Conservation (phyloP, 768 basidiomycete genomes). For the Boletus eberwhitei region DNA sequence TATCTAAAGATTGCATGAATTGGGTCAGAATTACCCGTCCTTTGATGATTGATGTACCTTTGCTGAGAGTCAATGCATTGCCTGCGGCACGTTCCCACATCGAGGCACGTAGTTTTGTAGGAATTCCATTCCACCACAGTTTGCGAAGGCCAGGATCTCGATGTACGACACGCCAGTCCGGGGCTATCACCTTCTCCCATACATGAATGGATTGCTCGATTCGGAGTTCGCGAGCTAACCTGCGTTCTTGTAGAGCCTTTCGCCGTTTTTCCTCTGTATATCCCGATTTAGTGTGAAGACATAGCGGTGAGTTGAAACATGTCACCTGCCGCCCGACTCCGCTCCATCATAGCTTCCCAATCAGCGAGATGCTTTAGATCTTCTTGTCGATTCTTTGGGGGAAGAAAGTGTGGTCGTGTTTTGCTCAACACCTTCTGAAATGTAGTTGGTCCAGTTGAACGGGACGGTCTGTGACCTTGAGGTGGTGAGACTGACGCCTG, state of each 20-base stretch:
- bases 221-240: slow-evolving; percentile 58
- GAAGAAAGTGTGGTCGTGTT: slow-evolving; percentile 81
- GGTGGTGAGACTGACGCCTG: slow-evolving; percentile 16
- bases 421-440: slow-evolving; percentile 80
- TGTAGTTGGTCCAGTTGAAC: slow-evolving; percentile 62
- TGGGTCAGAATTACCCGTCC: slow-evolving; percentile 5
- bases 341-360: slow-evolving; percentile 88
- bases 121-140: slow-evolving; percentile 89
- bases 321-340: slow-evolving; percentile 68
- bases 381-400: slow-evolving; percentile 75
- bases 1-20: slow-evolving; percentile 39
- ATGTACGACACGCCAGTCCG: slow-evolving; percentile 78
- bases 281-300: slow-evolving; percentile 2
- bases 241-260: slow-evolving; percentile 59
- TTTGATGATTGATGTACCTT: slow-evolving; percentile 46
- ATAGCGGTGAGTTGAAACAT: not conserved
- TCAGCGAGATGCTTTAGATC: slow-evolving; percentile 81
- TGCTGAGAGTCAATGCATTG: slow-evolving; percentile 76
- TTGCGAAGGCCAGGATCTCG: slow-evolving; percentile 61
- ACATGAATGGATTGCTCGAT: slow-evolving; percentile 66
- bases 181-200: slow-evolving; percentile 79
- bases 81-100: slow-evolving; percentile 89
- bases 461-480: slow-evolving; percentile 40
- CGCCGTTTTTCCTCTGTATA: slow-evolving; percentile 66
- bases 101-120: slow-evolving; percentile 69